phyloP scores from a whole-genome alignment of 1,284 basidiomycete species.

The Ceratobasidium papillatum region DNA sequence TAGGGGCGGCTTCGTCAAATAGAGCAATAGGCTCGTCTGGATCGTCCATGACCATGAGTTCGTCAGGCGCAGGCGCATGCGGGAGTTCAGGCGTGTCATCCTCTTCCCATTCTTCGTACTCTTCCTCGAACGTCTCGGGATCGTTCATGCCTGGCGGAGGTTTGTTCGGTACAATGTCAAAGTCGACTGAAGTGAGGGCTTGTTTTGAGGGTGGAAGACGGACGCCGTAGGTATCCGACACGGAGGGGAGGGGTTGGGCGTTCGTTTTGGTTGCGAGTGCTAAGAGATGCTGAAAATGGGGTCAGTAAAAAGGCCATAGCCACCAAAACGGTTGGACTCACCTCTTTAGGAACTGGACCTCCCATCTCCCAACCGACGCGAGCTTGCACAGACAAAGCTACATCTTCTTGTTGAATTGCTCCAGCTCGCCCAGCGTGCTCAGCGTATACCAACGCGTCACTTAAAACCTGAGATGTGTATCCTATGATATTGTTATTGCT shows the following conservation, averaged over 20 bases:
- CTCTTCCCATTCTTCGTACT: slow-evolving; percentile 55
- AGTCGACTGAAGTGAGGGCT: slow-evolving; percentile 90
- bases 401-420: slow-evolving; percentile 89
- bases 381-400: slow-evolving; percentile 90
- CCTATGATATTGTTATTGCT: slow-evolving; percentile 50
- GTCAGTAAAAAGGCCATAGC: background rate
- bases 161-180: slow-evolving; percentile 90
- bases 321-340: slow-evolving; percentile 54
- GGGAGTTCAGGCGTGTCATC: slow-evolving; percentile 43
- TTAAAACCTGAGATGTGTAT: slow-evolving; percentile 91
- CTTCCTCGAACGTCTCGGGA: slow-evolving; percentile 73
- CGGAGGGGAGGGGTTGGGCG: slow-evolving; percentile 84
- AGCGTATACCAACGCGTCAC: slow-evolving; percentile 90
- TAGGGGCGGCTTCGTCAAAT: slow-evolving; percentile 40
- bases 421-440: slow-evolving; percentile 87
- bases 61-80: slow-evolving; percentile 8
- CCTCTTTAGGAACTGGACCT: slow-evolving; percentile 94
- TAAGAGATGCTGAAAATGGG: slow-evolving; percentile 74
- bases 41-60: slow-evolving; percentile 33
- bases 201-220: slow-evolving; percentile 85
- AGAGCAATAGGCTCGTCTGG: slow-evolving; percentile 42
- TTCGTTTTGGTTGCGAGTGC: slow-evolving; percentile 93
- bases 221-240: slow-evolving; percentile 95
- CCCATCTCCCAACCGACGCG: slow-evolving; percentile 95
- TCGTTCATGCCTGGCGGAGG: slow-evolving; percentile 68